Conservation (phyloP, 257 asterid genomes). For the Petunia axillaris region DNA sequence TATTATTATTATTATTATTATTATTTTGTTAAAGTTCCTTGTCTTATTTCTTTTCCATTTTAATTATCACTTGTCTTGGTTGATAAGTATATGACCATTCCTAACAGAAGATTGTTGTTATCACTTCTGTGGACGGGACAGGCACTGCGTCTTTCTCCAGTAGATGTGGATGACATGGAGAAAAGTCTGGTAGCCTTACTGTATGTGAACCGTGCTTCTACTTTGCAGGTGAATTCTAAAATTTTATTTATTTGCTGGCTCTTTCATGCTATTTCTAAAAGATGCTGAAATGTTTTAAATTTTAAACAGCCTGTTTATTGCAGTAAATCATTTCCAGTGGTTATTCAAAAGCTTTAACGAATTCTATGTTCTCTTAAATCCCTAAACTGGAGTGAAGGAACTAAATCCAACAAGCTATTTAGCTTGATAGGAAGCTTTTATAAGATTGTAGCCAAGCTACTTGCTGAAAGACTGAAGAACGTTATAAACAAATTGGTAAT, state of each 20-base stretch:
- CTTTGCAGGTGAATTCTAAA: constrained; percentile 70
- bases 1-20: too few species aligned
- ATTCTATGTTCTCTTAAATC: too few species aligned
- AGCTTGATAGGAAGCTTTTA: too few species aligned
- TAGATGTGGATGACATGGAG: constrained; percentile 54
- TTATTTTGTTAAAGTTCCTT: not conserved
- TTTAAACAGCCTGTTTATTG: too few species aligned
- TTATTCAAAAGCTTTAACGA: too few species aligned
- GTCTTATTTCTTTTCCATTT: constrained; percentile 22
- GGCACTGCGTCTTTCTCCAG: constrained; percentile 84
- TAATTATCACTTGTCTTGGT: not conserved
- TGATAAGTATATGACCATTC: constrained; percentile 11
- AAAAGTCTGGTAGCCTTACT: constrained; percentile 61
- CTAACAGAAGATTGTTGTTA: constrained; percentile 20
- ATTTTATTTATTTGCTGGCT: constrained; percentile 6
- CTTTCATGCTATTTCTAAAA: not conserved
- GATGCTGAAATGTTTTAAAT: too few species aligned
- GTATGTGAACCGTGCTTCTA: constrained; percentile 86
- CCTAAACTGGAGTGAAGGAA: too few species aligned
- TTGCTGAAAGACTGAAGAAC: too few species aligned
- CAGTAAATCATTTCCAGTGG: too few species aligned
- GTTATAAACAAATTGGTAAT: too few species aligned
- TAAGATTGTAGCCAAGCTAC: too few species aligned
- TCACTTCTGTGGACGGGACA: constrained; percentile 37
- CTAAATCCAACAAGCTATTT: too few species aligned